Evolutionary conservation across 2,329 filamentous ascomycete genomes (phyloP).

Genomic region (Aspergillus vadensis): DNA sequence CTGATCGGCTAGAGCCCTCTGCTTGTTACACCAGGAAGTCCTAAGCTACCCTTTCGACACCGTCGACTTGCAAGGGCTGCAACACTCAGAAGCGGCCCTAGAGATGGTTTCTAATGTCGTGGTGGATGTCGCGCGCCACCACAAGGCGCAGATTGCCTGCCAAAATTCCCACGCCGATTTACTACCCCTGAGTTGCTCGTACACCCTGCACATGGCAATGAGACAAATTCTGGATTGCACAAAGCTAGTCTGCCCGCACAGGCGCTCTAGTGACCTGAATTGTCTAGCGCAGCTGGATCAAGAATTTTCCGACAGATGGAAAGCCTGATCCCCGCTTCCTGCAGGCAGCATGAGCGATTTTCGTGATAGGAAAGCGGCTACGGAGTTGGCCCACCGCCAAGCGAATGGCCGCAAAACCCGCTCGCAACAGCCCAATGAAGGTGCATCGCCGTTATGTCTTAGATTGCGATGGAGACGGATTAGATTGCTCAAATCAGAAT

Average conservation of each 20-base stretch:
- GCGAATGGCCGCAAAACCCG: background rate
- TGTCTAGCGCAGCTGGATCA: background rate
- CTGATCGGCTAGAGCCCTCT: background rate
- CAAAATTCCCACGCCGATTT: background rate
- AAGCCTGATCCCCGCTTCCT: background rate
- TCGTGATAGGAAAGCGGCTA: background rate
- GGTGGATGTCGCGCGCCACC: background rate
- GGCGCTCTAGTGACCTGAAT: background rate
- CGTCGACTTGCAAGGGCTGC: background rate
- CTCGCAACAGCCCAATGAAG: background rate
- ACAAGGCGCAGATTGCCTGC: background rate
- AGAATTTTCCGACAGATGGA: background rate
- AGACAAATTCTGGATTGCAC: background rate
- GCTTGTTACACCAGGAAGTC: background rate
- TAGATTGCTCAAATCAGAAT: background rate
- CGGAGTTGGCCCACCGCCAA: background rate
- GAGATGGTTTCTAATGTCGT: background rate
- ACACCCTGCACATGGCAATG: background rate
- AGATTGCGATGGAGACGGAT: background rate
- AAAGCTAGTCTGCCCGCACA: background rate
- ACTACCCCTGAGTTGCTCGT: background rate
- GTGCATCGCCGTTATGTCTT: background rate
- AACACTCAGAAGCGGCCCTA: background rate
- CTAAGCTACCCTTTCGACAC: background rate
- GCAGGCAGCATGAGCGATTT: background rate